Conservation (phyloP, 495 filamentous ascomycete species). For the Lophiostoma macrostomum region DNA sequence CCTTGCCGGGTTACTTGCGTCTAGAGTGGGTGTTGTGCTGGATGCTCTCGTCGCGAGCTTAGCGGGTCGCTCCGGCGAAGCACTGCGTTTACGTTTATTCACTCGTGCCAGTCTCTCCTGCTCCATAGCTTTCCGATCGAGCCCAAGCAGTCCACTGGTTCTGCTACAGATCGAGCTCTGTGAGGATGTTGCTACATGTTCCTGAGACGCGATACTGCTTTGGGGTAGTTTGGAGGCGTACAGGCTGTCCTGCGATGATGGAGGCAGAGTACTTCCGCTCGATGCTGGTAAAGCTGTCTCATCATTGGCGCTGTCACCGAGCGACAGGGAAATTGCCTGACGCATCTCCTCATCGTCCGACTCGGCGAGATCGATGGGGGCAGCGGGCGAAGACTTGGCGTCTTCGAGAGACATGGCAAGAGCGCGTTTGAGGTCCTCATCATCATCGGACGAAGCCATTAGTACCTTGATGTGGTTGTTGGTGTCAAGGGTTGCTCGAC, state of each 20-base stretch:
- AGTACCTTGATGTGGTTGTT: background rate
- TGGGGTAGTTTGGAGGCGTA: no score
- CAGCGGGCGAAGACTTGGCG: background rate
- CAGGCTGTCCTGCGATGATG: no score
- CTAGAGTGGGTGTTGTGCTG: background rate
- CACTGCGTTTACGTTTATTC: conserved; percentile 51
- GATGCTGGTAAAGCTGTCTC: background rate
- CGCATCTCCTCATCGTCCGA: conserved; percentile 23
- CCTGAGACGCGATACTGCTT: no score
- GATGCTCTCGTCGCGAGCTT: background rate
- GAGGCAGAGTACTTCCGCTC: background rate
- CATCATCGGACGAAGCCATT: conserved; percentile 33
- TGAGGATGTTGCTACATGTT: background rate
- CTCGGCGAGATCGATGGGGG: background rate
- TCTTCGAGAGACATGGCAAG: conserved; percentile 36
- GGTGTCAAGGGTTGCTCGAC: no score
- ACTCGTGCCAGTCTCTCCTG: conserved; percentile 71
- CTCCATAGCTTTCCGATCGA: conserved; percentile 83
- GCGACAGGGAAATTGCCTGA: conserved; percentile 22
- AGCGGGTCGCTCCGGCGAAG: conserved; percentile 40
- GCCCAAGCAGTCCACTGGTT: conserved; percentile 44
- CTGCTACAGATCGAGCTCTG: no score
- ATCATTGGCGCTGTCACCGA: conserved; percentile 13
- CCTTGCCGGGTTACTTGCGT: background rate
- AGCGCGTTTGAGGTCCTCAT: conserved; percentile 37